Evolutionary conservation across 176 grass and related monocot genomes (phyloP).

Genomic region (Bromus sterilis): DNA sequence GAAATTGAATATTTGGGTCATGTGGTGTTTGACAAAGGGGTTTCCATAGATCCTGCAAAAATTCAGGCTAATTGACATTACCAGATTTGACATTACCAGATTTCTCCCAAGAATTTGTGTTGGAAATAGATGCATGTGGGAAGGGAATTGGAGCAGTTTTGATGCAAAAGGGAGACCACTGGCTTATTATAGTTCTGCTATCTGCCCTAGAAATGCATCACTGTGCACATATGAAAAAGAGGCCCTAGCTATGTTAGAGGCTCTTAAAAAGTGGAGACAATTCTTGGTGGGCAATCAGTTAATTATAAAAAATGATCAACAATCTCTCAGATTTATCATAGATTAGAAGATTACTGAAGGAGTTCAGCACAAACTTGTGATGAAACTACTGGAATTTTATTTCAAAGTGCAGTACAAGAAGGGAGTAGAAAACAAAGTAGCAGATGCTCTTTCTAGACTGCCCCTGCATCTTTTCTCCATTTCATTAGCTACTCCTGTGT

Average conservation of each 20-base stretch:
- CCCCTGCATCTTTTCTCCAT: too few relatives aligned
- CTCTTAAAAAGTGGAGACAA: not conserved
- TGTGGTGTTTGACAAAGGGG: too few relatives aligned
- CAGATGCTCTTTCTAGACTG: too few relatives aligned
- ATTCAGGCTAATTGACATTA: too few relatives aligned
- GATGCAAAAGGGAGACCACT: not conserved
- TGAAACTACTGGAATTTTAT: not conserved
- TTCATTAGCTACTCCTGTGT: too few relatives aligned
- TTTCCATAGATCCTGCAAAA: too few relatives aligned
- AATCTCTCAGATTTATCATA: not conserved
- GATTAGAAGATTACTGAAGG: not conserved
- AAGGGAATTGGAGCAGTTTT: not conserved
- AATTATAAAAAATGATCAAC: not conserved
- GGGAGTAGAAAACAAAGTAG: too few relatives aligned
- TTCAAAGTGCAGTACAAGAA: too few relatives aligned
- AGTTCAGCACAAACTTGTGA: not conserved
- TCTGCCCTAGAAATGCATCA: not conserved
- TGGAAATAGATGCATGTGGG: not conserved
- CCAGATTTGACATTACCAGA: not conserved
- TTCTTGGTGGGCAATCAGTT: not conserved
- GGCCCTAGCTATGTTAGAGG: not conserved
- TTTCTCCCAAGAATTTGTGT: not conserved
- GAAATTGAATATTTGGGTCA: too few relatives aligned
- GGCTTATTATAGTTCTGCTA: not conserved
- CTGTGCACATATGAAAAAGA: not conserved